These are phyloP conservation scores for Aspergillus sp. DNA, from an alignment of 2,329 filamentous ascomycete species.

Conservation along the genomic window DNA sequence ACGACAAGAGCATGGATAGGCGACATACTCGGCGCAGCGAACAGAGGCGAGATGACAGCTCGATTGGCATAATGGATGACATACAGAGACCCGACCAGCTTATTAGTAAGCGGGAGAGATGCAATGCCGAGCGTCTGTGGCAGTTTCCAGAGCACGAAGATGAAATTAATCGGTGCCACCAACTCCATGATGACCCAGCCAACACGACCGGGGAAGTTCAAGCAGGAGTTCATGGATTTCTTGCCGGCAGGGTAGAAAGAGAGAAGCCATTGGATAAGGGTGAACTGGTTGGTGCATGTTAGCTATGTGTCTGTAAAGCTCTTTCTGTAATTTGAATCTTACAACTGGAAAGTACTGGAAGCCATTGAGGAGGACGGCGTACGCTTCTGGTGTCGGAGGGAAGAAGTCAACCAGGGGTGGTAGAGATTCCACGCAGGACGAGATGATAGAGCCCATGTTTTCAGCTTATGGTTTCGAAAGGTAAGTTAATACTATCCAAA, in stretches of 20 bases:
- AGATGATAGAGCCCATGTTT: slow-evolving; percentile 20
- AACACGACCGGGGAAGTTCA: slow-evolving; percentile 85
- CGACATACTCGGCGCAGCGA: slow-evolving; percentile 84
- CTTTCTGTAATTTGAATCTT: slow-evolving; percentile 16
- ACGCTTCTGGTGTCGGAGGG: slow-evolving; percentile 36
- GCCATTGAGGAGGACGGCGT: slow-evolving; percentile 26
- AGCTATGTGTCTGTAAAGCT: slow-evolving; percentile 2
- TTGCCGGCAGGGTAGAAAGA: slow-evolving; percentile 90
- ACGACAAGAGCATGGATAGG: slow-evolving; percentile 73
- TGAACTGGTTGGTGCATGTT: slow-evolving; percentile 51
- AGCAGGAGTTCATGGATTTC: slow-evolving; percentile 65
- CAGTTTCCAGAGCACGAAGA: slow-evolving; percentile 73
- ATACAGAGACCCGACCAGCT: slow-evolving; percentile 41
- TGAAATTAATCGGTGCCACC: slow-evolving; percentile 68
- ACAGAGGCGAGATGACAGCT: slow-evolving; percentile 73
- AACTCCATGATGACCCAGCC: slow-evolving; percentile 88
- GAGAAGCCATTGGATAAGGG: slow-evolving; percentile 68
- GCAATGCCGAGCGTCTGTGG: slow-evolving; percentile 41
- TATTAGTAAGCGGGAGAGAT: slow-evolving; percentile 30
- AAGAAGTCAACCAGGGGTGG: slow-evolving; percentile 28
- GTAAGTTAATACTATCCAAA: not conserved
- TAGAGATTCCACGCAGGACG: slow-evolving; percentile 16
- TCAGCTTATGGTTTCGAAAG: not conserved
- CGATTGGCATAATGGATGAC: slow-evolving; percentile 88
- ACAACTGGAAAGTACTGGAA: slow-evolving; percentile 43